Evolutionary conservation across 352 stramenopile species (phyloP).

Genomic region (Phytopythium montanum): DNA sequence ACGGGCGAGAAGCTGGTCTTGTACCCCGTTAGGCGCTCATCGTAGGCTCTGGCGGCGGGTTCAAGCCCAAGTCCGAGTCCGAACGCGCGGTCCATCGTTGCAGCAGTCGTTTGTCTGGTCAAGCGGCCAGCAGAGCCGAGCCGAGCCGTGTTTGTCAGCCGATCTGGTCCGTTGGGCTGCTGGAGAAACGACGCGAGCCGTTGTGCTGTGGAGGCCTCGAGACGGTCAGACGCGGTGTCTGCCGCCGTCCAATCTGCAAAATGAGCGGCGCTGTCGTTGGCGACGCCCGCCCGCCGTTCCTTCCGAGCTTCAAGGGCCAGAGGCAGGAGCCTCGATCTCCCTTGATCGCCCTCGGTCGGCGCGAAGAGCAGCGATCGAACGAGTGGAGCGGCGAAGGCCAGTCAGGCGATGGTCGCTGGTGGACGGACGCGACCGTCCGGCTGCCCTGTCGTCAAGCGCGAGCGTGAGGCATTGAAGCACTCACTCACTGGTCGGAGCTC

Average conservation of each 20-base stretch:
- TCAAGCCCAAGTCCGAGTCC: not conserved
- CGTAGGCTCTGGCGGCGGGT: not conserved
- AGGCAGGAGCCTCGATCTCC: not conserved
- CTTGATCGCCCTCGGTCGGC: not conserved
- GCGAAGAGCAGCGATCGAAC: slow-evolving; percentile 1
- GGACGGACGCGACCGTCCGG: not conserved
- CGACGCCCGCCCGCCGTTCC: not conserved
- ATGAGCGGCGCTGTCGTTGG: slow-evolving; percentile 8
- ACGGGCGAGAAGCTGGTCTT: not conserved
- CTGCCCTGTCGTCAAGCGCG: not conserved
- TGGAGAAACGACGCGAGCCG: slow-evolving; percentile 1
- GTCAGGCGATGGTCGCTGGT: not conserved
- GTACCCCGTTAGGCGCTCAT: not conserved
- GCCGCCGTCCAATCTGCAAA: slow-evolving; percentile 6
- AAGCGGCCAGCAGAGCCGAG: not conserved
- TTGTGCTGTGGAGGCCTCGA: slow-evolving; percentile 2
- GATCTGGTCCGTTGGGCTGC: not conserved
- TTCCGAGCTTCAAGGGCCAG: slow-evolving; percentile 7
- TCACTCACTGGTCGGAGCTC: not conserved
- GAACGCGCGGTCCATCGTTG: not conserved
- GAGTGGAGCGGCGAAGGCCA: not conserved
- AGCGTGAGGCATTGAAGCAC: not conserved
- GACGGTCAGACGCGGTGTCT: not conserved
- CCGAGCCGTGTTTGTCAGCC: slow-evolving; percentile 5
- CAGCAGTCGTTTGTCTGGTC: not conserved